phyloP scores from a whole-genome alignment of 176 grass and related monocot genomes.

The Carex littledalei region DNA sequence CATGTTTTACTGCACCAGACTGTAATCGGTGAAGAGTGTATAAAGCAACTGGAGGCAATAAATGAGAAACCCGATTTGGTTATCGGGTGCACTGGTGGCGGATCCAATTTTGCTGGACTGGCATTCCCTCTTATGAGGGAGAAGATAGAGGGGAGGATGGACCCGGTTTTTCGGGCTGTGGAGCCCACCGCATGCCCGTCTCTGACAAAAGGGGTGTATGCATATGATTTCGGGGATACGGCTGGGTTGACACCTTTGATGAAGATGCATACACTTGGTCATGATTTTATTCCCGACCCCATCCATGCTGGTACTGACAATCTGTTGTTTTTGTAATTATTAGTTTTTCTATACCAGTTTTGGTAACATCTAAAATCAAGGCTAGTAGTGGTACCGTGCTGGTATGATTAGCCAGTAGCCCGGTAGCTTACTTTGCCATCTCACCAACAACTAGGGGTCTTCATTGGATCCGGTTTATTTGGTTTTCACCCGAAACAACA shows the following conservation, averaged over 20 bases:
- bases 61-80: slow-evolving; percentile 61
- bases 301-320: slow-evolving; percentile 63
- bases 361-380: neutral
- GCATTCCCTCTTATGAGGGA: slow-evolving; percentile 83
- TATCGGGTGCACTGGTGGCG: slow-evolving; percentile 87
- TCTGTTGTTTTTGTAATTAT: neutral
- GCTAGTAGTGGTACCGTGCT: neutral
- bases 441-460: no score
- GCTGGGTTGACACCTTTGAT: slow-evolving; percentile 77
- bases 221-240: slow-evolving; percentile 82
- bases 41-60: slow-evolving; percentile 63
- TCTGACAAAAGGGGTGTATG: slow-evolving; percentile 78
- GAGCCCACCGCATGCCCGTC: slow-evolving; percentile 85
- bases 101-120: slow-evolving; percentile 87
- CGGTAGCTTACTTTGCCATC: neutral
- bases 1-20: slow-evolving; percentile 94
- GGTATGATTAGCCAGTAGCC: neutral
- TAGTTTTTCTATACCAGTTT: neutral
- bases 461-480: no score
- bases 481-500: no score
- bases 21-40: slow-evolving; percentile 85
- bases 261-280: slow-evolving; percentile 99
- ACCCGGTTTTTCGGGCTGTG: slow-evolving; percentile 64
- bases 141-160: slow-evolving; percentile 68
- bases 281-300: slow-evolving; percentile 77